These are phyloP conservation scores for bread wheat (Triticum aestivum) DNA, from an alignment of 176 grass and related monocot species.

Conservation along the genomic window DNA sequence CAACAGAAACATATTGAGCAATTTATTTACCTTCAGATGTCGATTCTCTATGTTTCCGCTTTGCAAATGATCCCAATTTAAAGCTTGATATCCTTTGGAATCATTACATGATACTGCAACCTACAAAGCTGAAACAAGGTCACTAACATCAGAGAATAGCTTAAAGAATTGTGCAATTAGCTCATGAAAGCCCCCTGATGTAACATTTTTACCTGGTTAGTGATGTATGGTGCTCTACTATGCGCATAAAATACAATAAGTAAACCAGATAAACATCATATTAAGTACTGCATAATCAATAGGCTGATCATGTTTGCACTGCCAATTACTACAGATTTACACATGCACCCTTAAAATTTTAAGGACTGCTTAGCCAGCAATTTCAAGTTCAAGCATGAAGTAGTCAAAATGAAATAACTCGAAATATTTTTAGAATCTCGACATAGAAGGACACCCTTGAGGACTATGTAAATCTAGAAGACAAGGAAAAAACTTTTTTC, in stretches of 20 bases:
- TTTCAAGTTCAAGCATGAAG: slow-evolving; percentile 14
- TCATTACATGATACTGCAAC: too few species aligned
- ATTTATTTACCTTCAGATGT: too few species aligned
- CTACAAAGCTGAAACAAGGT: too few species aligned
- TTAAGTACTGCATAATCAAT: neutral
- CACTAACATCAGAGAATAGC: too few species aligned
- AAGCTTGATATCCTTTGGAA: too few species aligned
- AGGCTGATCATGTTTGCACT: neutral
- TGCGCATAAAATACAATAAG: neutral
- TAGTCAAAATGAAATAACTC: slow-evolving; percentile 1
- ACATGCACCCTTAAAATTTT: neutral
- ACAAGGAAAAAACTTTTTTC: slow-evolving; percentile 86
- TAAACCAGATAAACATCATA: slow-evolving; percentile 3
- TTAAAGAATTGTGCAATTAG: too few species aligned
- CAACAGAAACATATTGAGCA: too few species aligned
- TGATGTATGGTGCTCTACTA: too few species aligned
- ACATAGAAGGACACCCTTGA: slow-evolving; percentile 57
- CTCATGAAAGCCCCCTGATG: too few species aligned
- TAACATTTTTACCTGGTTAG: too few species aligned
- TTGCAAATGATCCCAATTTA: too few species aligned
- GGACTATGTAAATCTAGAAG: slow-evolving; percentile 75
- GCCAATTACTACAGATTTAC: neutral
- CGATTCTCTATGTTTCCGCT: too few species aligned
- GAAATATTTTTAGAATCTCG: neutral
- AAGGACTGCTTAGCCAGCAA: neutral